Evolutionary conservation across 2,329 filamentous ascomycete species (phyloP), one percentile per base, ranked within the genome.

Genomic region (Aplosporella prunicola): DNA sequence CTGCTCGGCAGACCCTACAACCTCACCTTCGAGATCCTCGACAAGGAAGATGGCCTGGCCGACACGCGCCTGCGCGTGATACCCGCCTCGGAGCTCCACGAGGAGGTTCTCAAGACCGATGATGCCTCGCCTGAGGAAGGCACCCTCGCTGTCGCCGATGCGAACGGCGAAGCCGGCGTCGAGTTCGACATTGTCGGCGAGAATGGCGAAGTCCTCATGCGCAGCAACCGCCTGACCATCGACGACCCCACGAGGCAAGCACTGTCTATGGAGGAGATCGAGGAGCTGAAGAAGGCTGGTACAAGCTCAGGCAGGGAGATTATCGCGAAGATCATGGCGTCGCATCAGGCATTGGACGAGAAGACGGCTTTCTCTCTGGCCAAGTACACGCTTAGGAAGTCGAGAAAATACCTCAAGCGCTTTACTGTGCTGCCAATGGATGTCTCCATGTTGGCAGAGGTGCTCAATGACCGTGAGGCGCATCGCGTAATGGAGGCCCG

Each of bases 341-440:
- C 87, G 28, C 91, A 98, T 60, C 80, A 83, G 13, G 83, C 81
- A 1, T 72, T 98, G 28, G 87, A 93, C 48, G 82, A 96, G 64
- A 98, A 98, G 69, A 96, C 91, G 0, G 72, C 78, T 1, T 98
- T 93, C 53, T 93, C 87, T 2, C 68, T 95, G 41, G 88, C 89
- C 28, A 98, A 98, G 60, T 98, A 98, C 62, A 94, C 91, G 52
- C 67, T 96, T 13, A 71, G 93, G 30, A 98, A 98, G 66, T 82
- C 84, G 46, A 88, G 80, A 56, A 98, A 98, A 62, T 96, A 93
- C 57, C 73, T 96, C 45, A 80, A 82, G 51, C 72, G 87, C 9
- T 96, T 98, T 53, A 85, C 82, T 0, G 76, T 91, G 2, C 60
- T 93, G 35, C 89, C 89, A 0, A 64, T 96, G 48, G 87, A 95